Conservation (phyloP, 768 basidiomycete species). For the Boletus barrowsii region DNA sequence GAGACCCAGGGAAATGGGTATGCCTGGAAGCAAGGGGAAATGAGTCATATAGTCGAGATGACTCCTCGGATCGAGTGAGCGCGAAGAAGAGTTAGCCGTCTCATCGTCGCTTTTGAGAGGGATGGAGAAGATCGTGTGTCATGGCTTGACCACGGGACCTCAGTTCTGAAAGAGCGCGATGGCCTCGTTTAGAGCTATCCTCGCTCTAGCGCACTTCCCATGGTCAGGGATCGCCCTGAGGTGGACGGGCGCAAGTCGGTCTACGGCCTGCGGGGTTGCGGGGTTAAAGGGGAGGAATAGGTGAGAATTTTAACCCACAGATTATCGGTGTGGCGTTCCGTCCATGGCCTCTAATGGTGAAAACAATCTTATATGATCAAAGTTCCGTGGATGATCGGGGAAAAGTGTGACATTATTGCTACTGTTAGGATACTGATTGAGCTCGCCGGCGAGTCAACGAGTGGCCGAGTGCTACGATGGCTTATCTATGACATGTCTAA, state of each 20-base stretch:
- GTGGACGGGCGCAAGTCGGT: neutral
- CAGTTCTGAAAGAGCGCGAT: constrained; percentile 2
- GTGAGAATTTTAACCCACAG: neutral
- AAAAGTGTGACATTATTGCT: constrained; percentile 9
- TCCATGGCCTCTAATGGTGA: neutral
- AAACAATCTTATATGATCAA: neutral
- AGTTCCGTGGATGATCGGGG: constrained; percentile 4
- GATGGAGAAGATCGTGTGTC: neutral
- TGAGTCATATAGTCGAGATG: neutral
- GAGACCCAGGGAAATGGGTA: neutral
- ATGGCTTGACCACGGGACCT: constrained; percentile 1
- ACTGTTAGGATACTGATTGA: constrained; percentile 3
- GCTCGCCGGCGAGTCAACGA: neutral
- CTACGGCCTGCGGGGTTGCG: constrained; percentile 10
- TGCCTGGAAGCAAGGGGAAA: neutral
- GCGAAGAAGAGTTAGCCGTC: neutral
- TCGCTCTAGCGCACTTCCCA: constrained; percentile 8
- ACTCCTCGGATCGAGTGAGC: constrained; percentile 15
- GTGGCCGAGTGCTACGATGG: neutral
- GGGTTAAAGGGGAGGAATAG: constrained; percentile 9
- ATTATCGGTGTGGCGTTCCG: neutral
- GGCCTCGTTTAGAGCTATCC: neutral
- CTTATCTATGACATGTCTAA: neutral
- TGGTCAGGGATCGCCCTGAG: constrained; percentile 9
- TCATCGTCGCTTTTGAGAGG: neutral